Evolutionary conservation across 1,284 basidiomycete genomes (phyloP).

Genomic region (Quambalaria eucalypti): DNA sequence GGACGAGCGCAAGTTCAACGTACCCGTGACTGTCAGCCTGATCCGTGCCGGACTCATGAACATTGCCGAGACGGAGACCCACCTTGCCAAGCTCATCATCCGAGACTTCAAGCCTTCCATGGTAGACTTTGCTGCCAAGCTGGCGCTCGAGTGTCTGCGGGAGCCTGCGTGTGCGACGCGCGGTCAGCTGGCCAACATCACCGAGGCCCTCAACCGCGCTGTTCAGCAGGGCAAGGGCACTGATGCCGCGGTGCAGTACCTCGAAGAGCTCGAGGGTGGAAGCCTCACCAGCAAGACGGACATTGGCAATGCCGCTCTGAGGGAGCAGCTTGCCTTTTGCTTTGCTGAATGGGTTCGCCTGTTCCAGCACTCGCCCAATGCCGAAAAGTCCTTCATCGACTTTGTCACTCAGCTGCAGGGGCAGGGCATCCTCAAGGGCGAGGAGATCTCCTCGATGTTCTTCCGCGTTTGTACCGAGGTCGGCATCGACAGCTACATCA

Average conservation of each 20-base stretch:
- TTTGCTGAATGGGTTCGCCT: slow-evolving; percentile 82
- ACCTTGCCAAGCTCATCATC: slow-evolving; percentile 76
- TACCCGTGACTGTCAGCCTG: slow-evolving; percentile 82
- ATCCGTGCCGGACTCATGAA: slow-evolving; percentile 74
- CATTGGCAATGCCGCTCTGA: slow-evolving; percentile 42
- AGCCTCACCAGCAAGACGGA: slow-evolving; percentile 44
- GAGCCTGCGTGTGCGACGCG: slow-evolving; percentile 64
- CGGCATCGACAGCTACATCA: slow-evolving; percentile 82
- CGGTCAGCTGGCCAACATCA: slow-evolving; percentile 68
- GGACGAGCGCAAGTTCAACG: slow-evolving; percentile 87
- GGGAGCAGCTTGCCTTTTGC: slow-evolving; percentile 55
- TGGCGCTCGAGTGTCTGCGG: slow-evolving; percentile 78
- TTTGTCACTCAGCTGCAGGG: slow-evolving; percentile 93
- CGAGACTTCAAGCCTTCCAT: slow-evolving; percentile 64
- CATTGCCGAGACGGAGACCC: slow-evolving; percentile 72
- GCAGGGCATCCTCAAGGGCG: slow-evolving; percentile 89
- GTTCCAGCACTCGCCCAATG: slow-evolving; percentile 77
- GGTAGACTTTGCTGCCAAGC: slow-evolving; percentile 70
- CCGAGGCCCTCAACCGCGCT: slow-evolving; percentile 62
- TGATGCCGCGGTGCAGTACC: slow-evolving; percentile 59
- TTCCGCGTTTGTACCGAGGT: slow-evolving; percentile 96
- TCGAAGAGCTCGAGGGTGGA: slow-evolving; percentile 57
- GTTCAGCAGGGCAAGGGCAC: slow-evolving; percentile 66
- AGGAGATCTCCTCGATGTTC: slow-evolving; percentile 94
- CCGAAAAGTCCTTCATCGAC: slow-evolving; percentile 92